Conservation (phyloP, 1,284 basidiomycete genomes). For the Pisolithus thermaeus region DNA sequence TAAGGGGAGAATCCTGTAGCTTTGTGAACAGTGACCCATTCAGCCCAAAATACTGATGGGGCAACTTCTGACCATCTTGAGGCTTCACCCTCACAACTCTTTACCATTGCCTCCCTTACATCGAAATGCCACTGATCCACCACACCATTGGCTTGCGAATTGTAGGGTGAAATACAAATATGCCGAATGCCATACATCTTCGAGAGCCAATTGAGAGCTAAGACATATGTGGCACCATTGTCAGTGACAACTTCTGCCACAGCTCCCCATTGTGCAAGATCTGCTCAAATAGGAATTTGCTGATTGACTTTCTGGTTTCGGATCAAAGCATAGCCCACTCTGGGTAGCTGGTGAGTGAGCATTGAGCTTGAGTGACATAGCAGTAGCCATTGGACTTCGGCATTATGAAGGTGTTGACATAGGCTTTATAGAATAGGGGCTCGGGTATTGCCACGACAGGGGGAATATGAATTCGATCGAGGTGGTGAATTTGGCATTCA, state of each 20-base stretch:
- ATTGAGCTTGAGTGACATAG: slow-evolving; percentile 6
- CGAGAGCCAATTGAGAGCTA: slow-evolving; percentile 25
- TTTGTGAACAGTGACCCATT: slow-evolving; percentile 29
- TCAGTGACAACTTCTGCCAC: slow-evolving; percentile 9
- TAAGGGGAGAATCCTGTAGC: slow-evolving; percentile 30
- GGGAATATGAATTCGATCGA: slow-evolving; percentile 10
- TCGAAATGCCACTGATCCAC: slow-evolving; percentile 23
- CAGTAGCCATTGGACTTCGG: not conserved
- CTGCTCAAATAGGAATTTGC: slow-evolving; percentile 3
- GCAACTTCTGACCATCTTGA: slow-evolving; percentile 24
- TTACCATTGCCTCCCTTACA: slow-evolving; percentile 22
- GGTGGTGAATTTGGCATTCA: slow-evolving; percentile 9
- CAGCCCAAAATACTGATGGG: slow-evolving; percentile 36
- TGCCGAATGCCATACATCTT: slow-evolving; percentile 32
- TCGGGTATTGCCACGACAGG: slow-evolving; percentile 26
- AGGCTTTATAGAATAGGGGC: slow-evolving; percentile 27
- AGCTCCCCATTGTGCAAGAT: slow-evolving; percentile 4
- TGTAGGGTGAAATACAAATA: slow-evolving; percentile 41
- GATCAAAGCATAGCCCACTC: slow-evolving; percentile 15
- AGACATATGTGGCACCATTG: slow-evolving; percentile 21
- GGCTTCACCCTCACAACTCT: slow-evolving; percentile 29
- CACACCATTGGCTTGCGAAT: slow-evolving; percentile 36
- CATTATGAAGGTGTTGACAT: slow-evolving; percentile 14
- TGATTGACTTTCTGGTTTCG: slow-evolving; percentile 7
- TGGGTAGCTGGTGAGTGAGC: slow-evolving; percentile 15